Conservation (phyloP, 768 basidiomycete species). For the Trametopsis cervina region DNA sequence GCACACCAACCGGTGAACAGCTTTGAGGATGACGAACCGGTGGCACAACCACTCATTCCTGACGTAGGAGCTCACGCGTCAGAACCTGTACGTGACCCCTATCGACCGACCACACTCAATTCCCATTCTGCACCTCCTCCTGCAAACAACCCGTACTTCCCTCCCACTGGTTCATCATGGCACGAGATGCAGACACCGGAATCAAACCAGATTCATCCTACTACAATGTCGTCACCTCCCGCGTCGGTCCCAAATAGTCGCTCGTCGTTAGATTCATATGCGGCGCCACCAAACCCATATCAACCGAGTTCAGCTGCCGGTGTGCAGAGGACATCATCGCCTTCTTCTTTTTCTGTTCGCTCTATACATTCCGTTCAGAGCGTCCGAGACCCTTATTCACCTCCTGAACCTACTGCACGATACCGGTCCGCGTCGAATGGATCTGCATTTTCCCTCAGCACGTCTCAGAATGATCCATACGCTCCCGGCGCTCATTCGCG, state of each 20-base stretch:
- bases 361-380: conserved; percentile 12
- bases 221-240: background rate
- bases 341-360: conserved; percentile 18
- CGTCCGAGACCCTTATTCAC: conserved; percentile 18
- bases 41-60: too few relatives aligned
- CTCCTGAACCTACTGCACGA: conserved; percentile 3
- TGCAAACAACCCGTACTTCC: conserved; percentile 9
- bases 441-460: conserved; percentile 7
- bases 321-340: conserved; percentile 27
- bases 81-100: conserved; percentile 3
- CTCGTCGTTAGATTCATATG: conserved; percentile 1
- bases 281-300: conserved; percentile 2
- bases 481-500: conserved; percentile 9
- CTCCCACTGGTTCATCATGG: conserved; percentile 9
- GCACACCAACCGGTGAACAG: too few relatives aligned
- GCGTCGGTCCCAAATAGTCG: background rate
- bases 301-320: conserved; percentile 3
- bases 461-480: conserved; percentile 10
- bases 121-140: conserved; percentile 2
- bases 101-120: conserved; percentile 1
- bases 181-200: conserved; percentile 3
- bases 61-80: too few relatives aligned
- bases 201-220: conserved; percentile 1
- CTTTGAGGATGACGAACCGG: too few relatives aligned
- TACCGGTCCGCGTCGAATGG: conserved; percentile 12